These are phyloP conservation scores for Jatropha multifida DNA, from an alignment of 441 rosid genomes.

Conservation along the genomic window DNA sequence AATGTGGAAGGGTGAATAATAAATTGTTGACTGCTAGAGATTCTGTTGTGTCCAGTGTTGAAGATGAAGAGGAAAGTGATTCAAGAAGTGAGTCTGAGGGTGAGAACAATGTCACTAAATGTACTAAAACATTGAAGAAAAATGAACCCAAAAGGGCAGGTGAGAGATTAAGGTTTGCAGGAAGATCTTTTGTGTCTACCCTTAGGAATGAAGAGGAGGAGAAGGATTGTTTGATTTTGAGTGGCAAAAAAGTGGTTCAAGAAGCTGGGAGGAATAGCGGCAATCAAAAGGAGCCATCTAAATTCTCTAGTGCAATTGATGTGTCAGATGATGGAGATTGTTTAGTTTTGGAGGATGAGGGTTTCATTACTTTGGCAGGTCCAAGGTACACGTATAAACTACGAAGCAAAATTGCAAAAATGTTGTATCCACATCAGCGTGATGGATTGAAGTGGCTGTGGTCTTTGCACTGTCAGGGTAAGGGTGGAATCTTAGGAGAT, in stretches of 20 bases:
- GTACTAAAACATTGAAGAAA: slow-evolving; percentile 26
- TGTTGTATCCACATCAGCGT: slow-evolving; percentile 80
- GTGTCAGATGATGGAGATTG: slow-evolving; percentile 36
- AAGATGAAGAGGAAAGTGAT: slow-evolving; percentile 30
- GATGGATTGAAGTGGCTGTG: slow-evolving; percentile 95
- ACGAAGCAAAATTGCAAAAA: slow-evolving; percentile 57
- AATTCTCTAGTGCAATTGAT: slow-evolving; percentile 23
- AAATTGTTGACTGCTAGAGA: slow-evolving; percentile 27
- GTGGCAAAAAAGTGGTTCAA: slow-evolving; percentile 29
- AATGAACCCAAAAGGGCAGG: slow-evolving; percentile 28
- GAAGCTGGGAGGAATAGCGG: slow-evolving; percentile 27
- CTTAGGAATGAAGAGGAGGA: slow-evolving; percentile 39
- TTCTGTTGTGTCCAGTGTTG: slow-evolving; percentile 30
- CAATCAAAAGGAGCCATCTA: slow-evolving; percentile 29
- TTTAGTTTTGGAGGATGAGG: slow-evolving; percentile 42
- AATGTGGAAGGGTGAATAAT: slow-evolving; percentile 21
- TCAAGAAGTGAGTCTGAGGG: slow-evolving; percentile 18
- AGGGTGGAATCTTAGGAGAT: slow-evolving; percentile 97
- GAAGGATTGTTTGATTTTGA: slow-evolving; percentile 50
- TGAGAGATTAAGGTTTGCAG: slow-evolving; percentile 42
- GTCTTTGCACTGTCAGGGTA: slow-evolving; percentile 82
- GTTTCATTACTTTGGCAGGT: slow-evolving; percentile 51
- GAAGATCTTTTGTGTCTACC: slow-evolving; percentile 37
- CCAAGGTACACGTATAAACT: slow-evolving; percentile 49
- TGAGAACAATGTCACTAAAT: slow-evolving; percentile 23